These are phyloP conservation scores for Eutrema japonicum DNA, from an alignment of 345 rosid species.

Conservation along the genomic window DNA sequence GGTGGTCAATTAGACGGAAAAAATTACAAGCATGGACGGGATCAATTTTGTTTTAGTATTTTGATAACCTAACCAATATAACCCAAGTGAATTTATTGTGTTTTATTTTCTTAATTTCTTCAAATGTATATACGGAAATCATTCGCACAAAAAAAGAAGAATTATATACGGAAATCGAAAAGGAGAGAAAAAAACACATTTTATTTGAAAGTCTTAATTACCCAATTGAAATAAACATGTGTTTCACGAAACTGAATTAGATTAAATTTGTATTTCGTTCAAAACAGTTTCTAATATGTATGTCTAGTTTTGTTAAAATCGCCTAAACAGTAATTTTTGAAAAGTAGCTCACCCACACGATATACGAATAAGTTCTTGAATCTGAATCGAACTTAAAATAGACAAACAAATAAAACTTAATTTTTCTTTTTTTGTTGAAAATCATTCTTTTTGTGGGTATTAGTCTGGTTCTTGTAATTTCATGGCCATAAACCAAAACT, in stretches of 20 bases:
- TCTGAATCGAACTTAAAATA: no score
- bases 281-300: background rate
- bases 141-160: no score
- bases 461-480: no score
- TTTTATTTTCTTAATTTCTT: background rate
- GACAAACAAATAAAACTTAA: no score
- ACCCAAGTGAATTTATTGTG: background rate
- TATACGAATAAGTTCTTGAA: background rate
- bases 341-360: background rate
- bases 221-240: background rate
- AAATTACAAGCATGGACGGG: background rate
- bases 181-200: background rate
- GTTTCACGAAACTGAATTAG: background rate
- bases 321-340: background rate
- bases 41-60: slow-evolving; percentile 3
- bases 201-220: background rate
- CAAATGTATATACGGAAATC: background rate
- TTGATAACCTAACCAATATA: background rate
- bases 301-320: background rate
- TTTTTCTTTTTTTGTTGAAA: no score
- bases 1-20: background rate
- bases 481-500: background rate
- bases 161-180: background rate
- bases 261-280: background rate
- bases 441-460: no score